Conservation (phyloP, 164 flowering plant genomes). For the Amborella trichopoda region DNA sequence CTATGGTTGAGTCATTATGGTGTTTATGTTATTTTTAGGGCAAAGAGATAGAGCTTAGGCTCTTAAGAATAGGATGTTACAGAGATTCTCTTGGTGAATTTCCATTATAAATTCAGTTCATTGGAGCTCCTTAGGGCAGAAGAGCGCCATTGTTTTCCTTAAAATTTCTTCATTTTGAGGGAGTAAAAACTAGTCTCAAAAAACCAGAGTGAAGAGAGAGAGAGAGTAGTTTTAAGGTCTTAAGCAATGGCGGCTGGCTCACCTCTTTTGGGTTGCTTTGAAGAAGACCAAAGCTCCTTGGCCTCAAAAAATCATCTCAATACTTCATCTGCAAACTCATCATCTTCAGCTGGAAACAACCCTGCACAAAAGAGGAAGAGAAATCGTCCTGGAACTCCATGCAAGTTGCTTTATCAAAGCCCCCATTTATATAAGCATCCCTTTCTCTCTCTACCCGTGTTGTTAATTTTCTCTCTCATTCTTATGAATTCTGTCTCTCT, state of each 20-base stretch:
- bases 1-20: no score
- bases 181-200: no score
- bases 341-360: conserved; percentile 24
- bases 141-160: no score
- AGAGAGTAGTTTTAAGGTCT: background rate
- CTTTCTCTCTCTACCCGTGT: background rate
- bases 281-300: background rate
- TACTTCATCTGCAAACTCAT: conserved; percentile 21
- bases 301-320: background rate
- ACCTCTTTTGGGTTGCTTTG: background rate
- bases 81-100: no score
- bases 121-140: no score
- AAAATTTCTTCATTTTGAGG: no score
- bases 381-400: conserved; percentile 76
- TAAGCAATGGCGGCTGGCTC: background rate
- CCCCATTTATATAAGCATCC: conserved; percentile 4
- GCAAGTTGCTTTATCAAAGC: conserved; percentile 49
- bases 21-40: no score
- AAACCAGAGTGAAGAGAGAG: no score
- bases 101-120: no score
- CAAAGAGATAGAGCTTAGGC: no score
- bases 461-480: background rate
- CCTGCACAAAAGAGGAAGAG: conserved; percentile 49
- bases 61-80: no score
- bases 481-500: background rate